phyloP scores from a whole-genome alignment of 768 basidiomycete species.

The Candolleomyces efflorescens region DNA sequence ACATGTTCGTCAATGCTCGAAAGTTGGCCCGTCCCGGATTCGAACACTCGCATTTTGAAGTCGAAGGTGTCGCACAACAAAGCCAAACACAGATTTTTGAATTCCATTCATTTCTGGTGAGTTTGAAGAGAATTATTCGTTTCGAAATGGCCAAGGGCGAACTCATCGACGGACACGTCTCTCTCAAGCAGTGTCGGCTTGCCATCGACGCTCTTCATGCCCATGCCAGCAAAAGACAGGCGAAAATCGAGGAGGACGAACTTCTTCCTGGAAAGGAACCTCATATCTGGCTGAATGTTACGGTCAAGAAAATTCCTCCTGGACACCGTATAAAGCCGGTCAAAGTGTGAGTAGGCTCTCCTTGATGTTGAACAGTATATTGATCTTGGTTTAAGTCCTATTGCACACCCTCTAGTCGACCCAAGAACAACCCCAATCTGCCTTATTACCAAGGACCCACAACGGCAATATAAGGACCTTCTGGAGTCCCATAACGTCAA shows the following conservation, averaged over 20 bases:
- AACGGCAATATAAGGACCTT: slow-evolving; percentile 93
- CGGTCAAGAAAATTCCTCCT: slow-evolving; percentile 78
- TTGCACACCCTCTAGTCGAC: slow-evolving; percentile 80
- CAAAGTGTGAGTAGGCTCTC: slow-evolving; percentile 61
- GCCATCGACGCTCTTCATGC: slow-evolving; percentile 77
- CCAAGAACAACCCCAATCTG: slow-evolving; percentile 79
- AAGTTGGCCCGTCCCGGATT: not conserved
- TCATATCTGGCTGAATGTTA: slow-evolving; percentile 83
- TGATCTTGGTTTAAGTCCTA: slow-evolving; percentile 41
- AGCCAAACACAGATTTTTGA: slow-evolving; percentile 4
- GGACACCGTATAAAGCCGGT: slow-evolving; percentile 75
- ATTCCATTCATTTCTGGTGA: not conserved
- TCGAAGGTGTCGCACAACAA: not conserved
- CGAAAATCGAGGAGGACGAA: slow-evolving; percentile 66
- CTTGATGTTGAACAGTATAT: slow-evolving; percentile 4
- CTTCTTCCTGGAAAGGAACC: slow-evolving; percentile 78
- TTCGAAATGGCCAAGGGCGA: slow-evolving; percentile 39
- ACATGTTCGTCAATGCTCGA: too few relatives aligned
- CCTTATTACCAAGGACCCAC: slow-evolving; percentile 93
- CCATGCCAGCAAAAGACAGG: slow-evolving; percentile 61
- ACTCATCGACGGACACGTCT: slow-evolving; percentile 70
- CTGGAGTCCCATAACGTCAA: slow-evolving; percentile 73
- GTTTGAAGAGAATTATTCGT: not conserved
- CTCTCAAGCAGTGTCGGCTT: slow-evolving; percentile 63
- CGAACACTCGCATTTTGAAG: not conserved